Percentiles rank a stretch among this genome's conserved stretches.
Conservation (phyloP, 108 stramenopile genomes). For the Skeletonema marinoi region DNA sequence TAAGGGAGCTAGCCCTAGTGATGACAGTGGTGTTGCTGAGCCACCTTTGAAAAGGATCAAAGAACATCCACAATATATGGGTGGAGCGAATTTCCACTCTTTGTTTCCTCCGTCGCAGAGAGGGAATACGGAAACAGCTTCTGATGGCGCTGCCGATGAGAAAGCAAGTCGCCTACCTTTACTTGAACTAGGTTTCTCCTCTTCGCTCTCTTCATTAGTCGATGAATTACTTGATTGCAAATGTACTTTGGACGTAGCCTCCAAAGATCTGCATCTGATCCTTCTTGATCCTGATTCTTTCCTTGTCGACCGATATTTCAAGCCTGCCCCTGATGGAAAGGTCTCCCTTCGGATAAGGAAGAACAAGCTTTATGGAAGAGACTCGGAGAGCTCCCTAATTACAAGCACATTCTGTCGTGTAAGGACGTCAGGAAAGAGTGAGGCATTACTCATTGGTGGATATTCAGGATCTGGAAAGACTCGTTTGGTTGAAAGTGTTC, state of each 20-base stretch:
- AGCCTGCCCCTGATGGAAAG: background rate
- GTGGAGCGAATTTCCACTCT: background rate
- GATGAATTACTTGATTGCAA: background rate
- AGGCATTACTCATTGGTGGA: constrained; percentile 22
- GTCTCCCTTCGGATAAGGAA: constrained; percentile 1
- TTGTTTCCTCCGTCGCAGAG: background rate
- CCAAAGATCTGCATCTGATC: constrained; percentile 1
- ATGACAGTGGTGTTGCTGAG: background rate
- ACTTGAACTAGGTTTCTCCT: constrained; percentile 5
- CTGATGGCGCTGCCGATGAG: background rate
- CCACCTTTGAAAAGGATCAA: background rate
- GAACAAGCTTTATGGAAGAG: constrained; percentile 29
- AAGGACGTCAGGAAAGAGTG: constrained; percentile 21
- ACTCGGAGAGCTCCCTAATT: constrained; percentile 10
- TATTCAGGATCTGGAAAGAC: constrained; percentile 35
- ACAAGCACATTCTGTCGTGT: constrained; percentile 26
- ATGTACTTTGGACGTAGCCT: constrained; percentile 1
- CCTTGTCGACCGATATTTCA: background rate
- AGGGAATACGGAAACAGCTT: background rate
- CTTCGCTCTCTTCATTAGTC: background rate
- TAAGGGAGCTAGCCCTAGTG: background rate
- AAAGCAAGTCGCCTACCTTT: background rate
- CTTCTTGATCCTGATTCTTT: background rate
- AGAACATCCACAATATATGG: background rate
- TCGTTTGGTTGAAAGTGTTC: constrained; percentile 12